Conservation (phyloP, 2,329 filamentous ascomycete species). For the Albophoma yamanashiensis region DNA sequence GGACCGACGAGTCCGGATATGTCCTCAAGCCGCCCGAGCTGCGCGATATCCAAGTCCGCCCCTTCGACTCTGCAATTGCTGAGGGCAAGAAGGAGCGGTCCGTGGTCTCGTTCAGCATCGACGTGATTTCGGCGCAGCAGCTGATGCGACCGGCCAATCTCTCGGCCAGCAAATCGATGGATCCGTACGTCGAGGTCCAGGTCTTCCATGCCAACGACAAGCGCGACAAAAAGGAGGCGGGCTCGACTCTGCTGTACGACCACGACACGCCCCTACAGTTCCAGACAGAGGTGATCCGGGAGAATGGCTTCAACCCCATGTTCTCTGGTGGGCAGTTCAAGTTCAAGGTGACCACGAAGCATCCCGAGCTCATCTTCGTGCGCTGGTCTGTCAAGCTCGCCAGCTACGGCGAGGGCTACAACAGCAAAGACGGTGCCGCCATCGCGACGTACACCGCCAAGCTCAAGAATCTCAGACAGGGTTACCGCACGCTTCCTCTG, state of each 20-base stretch:
- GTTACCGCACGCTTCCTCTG: slow-evolving; percentile 84
- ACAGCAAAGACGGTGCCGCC: slow-evolving; percentile 43
- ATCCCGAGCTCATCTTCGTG: slow-evolving; percentile 86
- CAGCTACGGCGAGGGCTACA: slow-evolving; percentile 60
- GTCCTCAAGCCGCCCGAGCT: slow-evolving; percentile 86
- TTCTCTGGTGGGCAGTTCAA: slow-evolving; percentile 67
- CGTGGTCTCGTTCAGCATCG: slow-evolving; percentile 73
- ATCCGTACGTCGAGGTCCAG: slow-evolving; percentile 91
- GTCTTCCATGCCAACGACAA: slow-evolving; percentile 92
- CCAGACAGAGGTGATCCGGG: slow-evolving; percentile 68
- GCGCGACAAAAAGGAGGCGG: slow-evolving; percentile 71
- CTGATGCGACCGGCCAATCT: slow-evolving; percentile 73
- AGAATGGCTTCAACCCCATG: slow-evolving; percentile 88
- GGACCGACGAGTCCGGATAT: slow-evolving; percentile 78
- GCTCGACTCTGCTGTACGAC: slow-evolving; percentile 38
- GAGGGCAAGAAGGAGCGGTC: slow-evolving; percentile 66
- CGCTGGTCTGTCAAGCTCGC: slow-evolving; percentile 88
- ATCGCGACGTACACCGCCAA: slow-evolving; percentile 91
- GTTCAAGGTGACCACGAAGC: slow-evolving; percentile 83
- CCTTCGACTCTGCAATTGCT: slow-evolving; percentile 36
- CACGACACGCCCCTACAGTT: slow-evolving; percentile 57
- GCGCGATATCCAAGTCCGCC: slow-evolving; percentile 55
- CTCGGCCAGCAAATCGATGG: slow-evolving; percentile 63
- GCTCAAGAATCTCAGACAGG: slow-evolving; percentile 77
- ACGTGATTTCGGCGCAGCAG: slow-evolving; percentile 89